These are phyloP conservation scores for Termitomyces heimii DNA, from an alignment of 768 basidiomycete genomes.

Conservation along the genomic window DNA sequence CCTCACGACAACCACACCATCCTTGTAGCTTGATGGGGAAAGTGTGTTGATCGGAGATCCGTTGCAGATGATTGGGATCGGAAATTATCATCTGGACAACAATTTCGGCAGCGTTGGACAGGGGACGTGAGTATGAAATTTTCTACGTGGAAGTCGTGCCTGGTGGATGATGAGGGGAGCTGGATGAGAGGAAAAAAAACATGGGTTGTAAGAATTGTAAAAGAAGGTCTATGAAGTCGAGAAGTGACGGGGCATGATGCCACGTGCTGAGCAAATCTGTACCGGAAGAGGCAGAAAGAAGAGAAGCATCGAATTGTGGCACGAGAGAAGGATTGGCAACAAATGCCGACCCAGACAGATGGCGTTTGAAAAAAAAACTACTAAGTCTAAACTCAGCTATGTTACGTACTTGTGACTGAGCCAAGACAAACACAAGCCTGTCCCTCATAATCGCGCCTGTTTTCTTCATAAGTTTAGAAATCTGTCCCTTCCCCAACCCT, in stretches of 20 bases:
- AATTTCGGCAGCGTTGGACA: constrained; percentile 8
- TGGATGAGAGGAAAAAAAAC: not conserved
- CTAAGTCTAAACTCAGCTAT: constrained; percentile 24
- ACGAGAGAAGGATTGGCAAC: constrained; percentile 10
- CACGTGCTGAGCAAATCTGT: constrained; percentile 14
- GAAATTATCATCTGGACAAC: constrained; percentile 4
- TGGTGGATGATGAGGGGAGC: not conserved
- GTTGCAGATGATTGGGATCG: constrained; percentile 12
- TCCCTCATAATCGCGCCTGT: constrained; percentile 22
- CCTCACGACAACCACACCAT: constrained; percentile 4
- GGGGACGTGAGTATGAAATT: constrained; percentile 5
- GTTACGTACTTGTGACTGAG: constrained; percentile 26
- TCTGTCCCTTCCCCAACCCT: constrained; percentile 19
- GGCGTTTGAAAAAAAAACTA: constrained; percentile 9
- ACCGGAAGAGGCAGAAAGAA: constrained; percentile 10
- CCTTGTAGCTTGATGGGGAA: constrained; percentile 5
- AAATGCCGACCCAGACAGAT: constrained; percentile 16
- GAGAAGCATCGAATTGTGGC: constrained; percentile 5
- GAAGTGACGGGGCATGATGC: constrained; percentile 1
- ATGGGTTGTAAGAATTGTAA: not conserved
- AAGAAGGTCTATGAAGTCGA: constrained; percentile 1
- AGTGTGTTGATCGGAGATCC: constrained; percentile 9
- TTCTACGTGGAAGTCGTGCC: constrained; percentile 11
- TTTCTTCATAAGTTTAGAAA: constrained; percentile 7
- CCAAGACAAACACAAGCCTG: constrained; percentile 24